Base-by-base conservation (phyloP, 805 yeast species). In the Hemisphaericaspora nanyangensis region DNA sequence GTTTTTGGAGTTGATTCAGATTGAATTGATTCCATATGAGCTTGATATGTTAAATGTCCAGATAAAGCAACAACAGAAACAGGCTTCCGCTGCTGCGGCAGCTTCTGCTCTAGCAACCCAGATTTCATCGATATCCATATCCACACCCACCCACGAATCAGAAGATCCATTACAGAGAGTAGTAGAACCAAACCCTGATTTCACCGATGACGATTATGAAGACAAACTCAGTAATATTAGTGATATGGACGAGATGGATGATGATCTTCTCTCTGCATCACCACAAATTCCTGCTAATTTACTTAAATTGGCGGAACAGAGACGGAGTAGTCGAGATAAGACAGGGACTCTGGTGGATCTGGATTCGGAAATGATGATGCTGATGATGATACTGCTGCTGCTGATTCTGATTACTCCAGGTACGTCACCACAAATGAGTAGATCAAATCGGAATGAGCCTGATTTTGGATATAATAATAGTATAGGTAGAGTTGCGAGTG, bases 1-100 rank as follows among this genome's bases (percentile, higher is more conserved):
- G 4, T 88, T 85, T 49, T 61, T 91, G 33, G 98, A 91, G 53
- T 59, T 89, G 43, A 68, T 87, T 4, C 77, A 79, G 37, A 56
- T 81, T 5, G 78, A 74, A 41, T 59, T 79, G 42, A 54, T 71
- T 0, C 70, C 80, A 2, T 52, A 52, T 43, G 71, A 70, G 45
- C 46, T 56, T 3, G 68, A 63, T 34, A 63, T 58, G 40, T 40
- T 58, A 34, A 50, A 51, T 34, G 8, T 22, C 12, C 18, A 12
- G 6, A 11, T n/a, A 15, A 22, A 24, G 13, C 28, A 22, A 17
- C 35, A 22, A 33, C 35, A 22, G 33, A 12, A 30, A 29, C 11
- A 8, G 8, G 31, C 31, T 3, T 10, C 10, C 7, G 17, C 11
- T 10, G 31, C 10, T 29, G 31, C 18, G 8, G 2, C 29, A 8